These are phyloP conservation scores for Chlorophyllum brunneum DNA, from an alignment of 768 basidiomycete genomes.

Conservation along the genomic window DNA sequence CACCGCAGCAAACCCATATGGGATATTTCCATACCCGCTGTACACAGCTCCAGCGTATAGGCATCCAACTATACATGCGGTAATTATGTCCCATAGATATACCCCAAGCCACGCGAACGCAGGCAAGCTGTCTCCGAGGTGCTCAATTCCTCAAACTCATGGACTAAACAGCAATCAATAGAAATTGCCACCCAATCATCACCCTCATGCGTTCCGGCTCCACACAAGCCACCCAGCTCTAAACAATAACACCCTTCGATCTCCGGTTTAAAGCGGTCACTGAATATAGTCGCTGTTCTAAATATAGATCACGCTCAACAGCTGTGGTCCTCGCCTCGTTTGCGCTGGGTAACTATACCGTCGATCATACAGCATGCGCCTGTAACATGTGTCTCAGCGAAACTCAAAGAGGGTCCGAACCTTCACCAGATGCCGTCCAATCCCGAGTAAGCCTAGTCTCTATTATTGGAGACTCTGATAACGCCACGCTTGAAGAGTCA, in stretches of 20 bases:
- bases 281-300: conserved; percentile 2
- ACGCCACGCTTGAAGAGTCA: not conserved
- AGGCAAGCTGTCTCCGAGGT: not conserved
- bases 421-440: not conserved
- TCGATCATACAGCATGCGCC: not conserved
- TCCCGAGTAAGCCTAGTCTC: not conserved
- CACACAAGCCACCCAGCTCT: too few relatives aligned
- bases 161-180: too few relatives aligned
- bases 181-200: too few relatives aligned
- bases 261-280: conserved; percentile 6
- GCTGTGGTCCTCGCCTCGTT: conserved; percentile 9
- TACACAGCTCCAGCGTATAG: not conserved
- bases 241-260: not conserved
- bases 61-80: not conserved
- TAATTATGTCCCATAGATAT: not conserved
- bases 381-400: not conserved
- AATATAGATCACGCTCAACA: conserved; percentile 1
- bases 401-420: not conserved
- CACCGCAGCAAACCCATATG: conserved; percentile 12
- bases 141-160: too few relatives aligned
- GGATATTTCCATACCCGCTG: conserved; percentile 1
- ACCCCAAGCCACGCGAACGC: conserved; percentile 4
- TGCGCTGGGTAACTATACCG: not conserved
- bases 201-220: too few relatives aligned
- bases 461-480: not conserved